These are phyloP conservation scores for Podila epicladia DNA, from an alignment of 192 early-diverging fungal genomes.

Conservation along the genomic window DNA sequence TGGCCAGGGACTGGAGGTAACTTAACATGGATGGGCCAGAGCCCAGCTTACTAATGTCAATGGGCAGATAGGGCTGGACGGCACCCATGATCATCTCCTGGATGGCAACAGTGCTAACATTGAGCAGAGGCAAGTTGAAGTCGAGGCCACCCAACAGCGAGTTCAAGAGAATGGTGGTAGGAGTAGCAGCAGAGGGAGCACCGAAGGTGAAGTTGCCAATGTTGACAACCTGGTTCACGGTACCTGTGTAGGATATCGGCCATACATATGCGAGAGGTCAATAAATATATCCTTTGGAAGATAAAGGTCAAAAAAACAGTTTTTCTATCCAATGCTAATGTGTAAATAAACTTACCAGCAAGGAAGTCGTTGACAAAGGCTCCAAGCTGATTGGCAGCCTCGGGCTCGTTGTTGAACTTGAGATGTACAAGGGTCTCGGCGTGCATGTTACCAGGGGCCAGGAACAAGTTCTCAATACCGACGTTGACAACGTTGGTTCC, in stretches of 20 bases:
- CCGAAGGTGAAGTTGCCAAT: conserved; percentile 48
- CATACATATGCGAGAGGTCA: neutral
- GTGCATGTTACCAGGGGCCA: conserved; percentile 32
- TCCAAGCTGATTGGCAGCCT: conserved; percentile 25
- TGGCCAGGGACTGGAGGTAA: conserved; percentile 31
- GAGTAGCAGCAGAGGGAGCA: conserved; percentile 13
- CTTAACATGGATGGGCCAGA: conserved; percentile 17
- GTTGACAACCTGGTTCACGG: conserved; percentile 40
- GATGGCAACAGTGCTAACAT: conserved; percentile 43
- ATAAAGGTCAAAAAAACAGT: neutral
- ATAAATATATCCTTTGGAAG: neutral
- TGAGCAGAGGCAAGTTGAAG: conserved; percentile 38
- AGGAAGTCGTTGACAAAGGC: conserved; percentile 39
- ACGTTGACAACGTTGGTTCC: conserved; percentile 34
- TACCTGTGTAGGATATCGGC: conserved; percentile 12
- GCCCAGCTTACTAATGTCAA: conserved; percentile 32
- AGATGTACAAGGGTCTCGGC: conserved; percentile 37
- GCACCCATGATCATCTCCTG: conserved; percentile 21
- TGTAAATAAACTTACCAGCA: conserved; percentile 4
- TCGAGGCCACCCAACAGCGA: conserved; percentile 27
- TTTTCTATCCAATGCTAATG: neutral
- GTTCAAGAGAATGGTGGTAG: conserved; percentile 25
- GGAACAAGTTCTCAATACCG: conserved; percentile 17
- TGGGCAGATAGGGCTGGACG: conserved; percentile 29
- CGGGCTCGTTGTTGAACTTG: conserved; percentile 38